A percentile compares a stretch with the other conserved stretches of the same genome.
These are phyloP conservation scores for Fusarium heterosporum DNA, from an alignment of 2,329 filamentous ascomycete genomes.

Conservation along the genomic window DNA sequence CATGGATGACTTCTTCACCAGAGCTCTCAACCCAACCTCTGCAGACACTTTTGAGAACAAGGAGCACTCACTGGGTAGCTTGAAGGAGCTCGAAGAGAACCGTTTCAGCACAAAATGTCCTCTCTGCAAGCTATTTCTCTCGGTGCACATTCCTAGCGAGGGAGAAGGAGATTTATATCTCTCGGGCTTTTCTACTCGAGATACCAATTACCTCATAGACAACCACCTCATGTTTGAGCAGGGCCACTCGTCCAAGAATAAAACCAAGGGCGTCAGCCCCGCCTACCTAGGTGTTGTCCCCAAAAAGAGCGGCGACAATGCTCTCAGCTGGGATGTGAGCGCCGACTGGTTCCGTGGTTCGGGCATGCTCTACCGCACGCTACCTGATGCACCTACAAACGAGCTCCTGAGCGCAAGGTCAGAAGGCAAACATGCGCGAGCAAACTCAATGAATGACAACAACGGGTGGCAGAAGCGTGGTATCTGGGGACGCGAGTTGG, in stretches of 20 bases:
- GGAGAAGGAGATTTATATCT: conserved; percentile 49
- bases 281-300: conserved; percentile 51
- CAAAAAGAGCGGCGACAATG: conserved; percentile 47
- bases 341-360: conserved; percentile 50
- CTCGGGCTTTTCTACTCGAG: conserved; percentile 51
- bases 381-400: conserved; percentile 43
- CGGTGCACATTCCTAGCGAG: conserved; percentile 50
- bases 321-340: conserved; percentile 49
- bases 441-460: conserved; percentile 35
- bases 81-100: conserved; percentile 50
- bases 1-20: conserved; percentile 48
- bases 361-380: conserved; percentile 51
- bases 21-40: conserved; percentile 46
- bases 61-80: conserved; percentile 47
- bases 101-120: conserved; percentile 52
- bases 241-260: conserved; percentile 47
- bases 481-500: conserved; percentile 52
- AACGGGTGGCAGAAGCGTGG: conserved; percentile 48
- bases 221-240: conserved; percentile 49
- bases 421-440: conserved; percentile 37
- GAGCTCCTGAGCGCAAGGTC: conserved; percentile 44
- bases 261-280: conserved; percentile 47
- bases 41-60: conserved; percentile 50
- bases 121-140: conserved; percentile 52
- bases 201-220: conserved; percentile 53